Base-by-base conservation (phyloP, 441 rosid genomes). In the Manihot esculenta region DNA sequence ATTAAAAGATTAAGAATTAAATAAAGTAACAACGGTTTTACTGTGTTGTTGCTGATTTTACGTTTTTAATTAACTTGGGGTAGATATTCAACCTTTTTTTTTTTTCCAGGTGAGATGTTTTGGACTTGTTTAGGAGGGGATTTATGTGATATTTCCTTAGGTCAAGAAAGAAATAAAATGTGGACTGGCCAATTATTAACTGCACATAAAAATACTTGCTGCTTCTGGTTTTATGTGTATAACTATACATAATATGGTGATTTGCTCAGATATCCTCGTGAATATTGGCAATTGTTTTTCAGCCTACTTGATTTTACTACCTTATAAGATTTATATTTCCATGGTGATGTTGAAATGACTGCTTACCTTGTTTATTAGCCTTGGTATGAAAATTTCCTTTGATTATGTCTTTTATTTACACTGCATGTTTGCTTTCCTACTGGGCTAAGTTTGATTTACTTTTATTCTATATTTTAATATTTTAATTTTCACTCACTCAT, bases 401-500 rank as follows among this genome's bases (percentile, higher is more conserved):
- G n/a, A n/a, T n/a, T n/a, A n/a, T 6, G 3, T 35, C 7, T 2
- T 35, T 35, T 2, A 30, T 62, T 42, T 35, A 13, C 21, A 27
- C 10, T 62, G 18, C 23, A 17, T 23, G 7, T 18, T 35, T 66
- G 14, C 15, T 71, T 50, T 20, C 27, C 7, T 35, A 42, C 20
- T 15, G 15, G 11, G 53, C n/a, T n/a, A n/a, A n/a, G n/a, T n/a
- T n/a, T n/a, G n/a, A n/a, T n/a, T n/a, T n/a, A n/a, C n/a, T n/a
- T n/a, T n/a, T n/a, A n/a, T n/a, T n/a, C n/a, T n/a, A n/a, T n/a
- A n/a, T n/a, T n/a, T n/a, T 62, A 15, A 20, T 17, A 21, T 56
- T 23, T 33, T 26, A n/a, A 2, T 54, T 77, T 64, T 27, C 58
- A 45, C 42, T 18, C 8, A 20, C 27, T 74, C 41, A 21, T 48